A percentile compares a stretch with the other conserved stretches of the same genome.
These are phyloP conservation scores for Neofusicoccum ribis DNA, from an alignment of 2,329 filamentous ascomycete genomes.

Conservation along the genomic window DNA sequence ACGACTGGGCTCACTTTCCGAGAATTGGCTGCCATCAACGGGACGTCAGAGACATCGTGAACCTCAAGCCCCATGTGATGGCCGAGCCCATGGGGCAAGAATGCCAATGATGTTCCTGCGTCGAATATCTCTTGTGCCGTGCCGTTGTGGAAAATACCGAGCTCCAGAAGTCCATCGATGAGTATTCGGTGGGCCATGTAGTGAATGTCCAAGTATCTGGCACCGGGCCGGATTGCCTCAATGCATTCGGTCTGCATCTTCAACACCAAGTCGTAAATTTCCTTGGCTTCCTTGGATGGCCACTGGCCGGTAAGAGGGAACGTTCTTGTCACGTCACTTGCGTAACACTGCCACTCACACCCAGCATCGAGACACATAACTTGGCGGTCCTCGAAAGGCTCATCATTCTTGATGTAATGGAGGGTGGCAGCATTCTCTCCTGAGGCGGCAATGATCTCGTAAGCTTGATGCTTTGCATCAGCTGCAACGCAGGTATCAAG, in stretches of 20 bases:
- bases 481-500: conserved; percentile 68
- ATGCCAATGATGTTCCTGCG: conserved; percentile 79
- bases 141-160: conserved; percentile 72
- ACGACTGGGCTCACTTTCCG: conserved; percentile 36
- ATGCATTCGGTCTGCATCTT: conserved; percentile 80
- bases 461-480: conserved; percentile 77
- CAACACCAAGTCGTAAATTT: conserved; percentile 76
- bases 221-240: conserved; percentile 65
- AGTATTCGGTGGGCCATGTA: conserved; percentile 71
- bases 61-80: conserved; percentile 93
- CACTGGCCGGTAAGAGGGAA: conserved; percentile 76
- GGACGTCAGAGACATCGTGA: conserved; percentile 60
- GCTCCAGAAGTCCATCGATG: conserved; percentile 65
- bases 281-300: conserved; percentile 63
- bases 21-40: conserved; percentile 4
- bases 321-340: conserved; percentile 85
- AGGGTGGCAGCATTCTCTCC: conserved; percentile 81
- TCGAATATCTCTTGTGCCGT: conserved; percentile 70
- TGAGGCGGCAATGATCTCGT: conserved; percentile 83
- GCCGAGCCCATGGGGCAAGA: conserved; percentile 88
- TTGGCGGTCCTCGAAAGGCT: conserved; percentile 65
- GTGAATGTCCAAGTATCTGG: conserved; percentile 71
- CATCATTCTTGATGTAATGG: conserved; percentile 83
- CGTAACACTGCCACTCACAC: conserved; percentile 81
- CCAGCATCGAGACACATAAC: conserved; percentile 85